Conservation (phyloP, 305 asterid genomes). For the Fraxinus paxiana region DNA sequence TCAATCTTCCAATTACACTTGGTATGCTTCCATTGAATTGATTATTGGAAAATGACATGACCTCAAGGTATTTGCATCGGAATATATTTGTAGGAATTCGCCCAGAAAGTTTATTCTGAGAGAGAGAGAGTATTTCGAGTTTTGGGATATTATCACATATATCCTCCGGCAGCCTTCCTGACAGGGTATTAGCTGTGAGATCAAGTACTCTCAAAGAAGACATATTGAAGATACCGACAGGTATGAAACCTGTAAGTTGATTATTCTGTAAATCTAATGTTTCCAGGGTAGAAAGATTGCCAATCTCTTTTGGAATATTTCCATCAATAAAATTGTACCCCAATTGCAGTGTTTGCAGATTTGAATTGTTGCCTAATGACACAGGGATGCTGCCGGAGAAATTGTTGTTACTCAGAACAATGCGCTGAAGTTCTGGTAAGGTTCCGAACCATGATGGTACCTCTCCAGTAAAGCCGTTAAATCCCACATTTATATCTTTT, state of each 20-base stretch:
- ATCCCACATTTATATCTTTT: background rate
- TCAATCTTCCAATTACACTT: slow-evolving; percentile 12
- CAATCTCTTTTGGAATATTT: slow-evolving; percentile 5
- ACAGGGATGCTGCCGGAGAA: background rate
- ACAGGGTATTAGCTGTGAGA: background rate
- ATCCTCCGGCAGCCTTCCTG: background rate
- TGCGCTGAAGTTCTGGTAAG: slow-evolving; percentile 11
- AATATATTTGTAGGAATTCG: background rate
- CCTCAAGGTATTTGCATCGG: slow-evolving; percentile 6
- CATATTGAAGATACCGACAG: background rate
- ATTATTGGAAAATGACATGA: slow-evolving; percentile 11
- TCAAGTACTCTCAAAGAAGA: background rate
- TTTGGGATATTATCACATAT: background rate
- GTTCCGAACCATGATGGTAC: slow-evolving; percentile 14
- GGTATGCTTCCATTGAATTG: slow-evolving; percentile 18
- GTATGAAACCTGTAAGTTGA: background rate
- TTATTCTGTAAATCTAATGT: background rate
- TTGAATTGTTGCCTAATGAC: background rate
- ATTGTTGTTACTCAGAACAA: background rate
- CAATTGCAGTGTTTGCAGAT: no score
- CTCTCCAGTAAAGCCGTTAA: slow-evolving; percentile 17
- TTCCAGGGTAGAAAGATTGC: background rate
- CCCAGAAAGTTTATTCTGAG: background rate
- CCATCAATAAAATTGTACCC: no score
- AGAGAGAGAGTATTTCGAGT: background rate